A percentile compares a stretch with the other conserved stretches of the same genome.
phyloP scores from a whole-genome alignment of 169 alveolate species.

The Cryptosporidium meleagridis region DNA sequence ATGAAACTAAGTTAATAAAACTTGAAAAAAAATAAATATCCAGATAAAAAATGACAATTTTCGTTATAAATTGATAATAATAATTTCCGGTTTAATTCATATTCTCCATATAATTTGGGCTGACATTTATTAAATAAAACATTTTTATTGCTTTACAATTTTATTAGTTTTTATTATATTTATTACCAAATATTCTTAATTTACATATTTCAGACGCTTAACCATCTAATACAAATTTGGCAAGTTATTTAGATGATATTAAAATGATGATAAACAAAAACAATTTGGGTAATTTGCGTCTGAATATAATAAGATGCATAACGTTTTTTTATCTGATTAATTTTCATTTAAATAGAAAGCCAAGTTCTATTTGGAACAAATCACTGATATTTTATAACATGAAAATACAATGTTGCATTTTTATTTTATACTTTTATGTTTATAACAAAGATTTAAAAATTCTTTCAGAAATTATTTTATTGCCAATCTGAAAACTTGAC shows the following conservation, averaged over 20 bases:
- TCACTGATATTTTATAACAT: too few species aligned
- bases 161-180: too few species aligned
- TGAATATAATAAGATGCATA: conserved; percentile 51
- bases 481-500: not conserved
- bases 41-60: too few species aligned
- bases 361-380: not conserved
- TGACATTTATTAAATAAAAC: too few species aligned
- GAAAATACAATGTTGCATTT: too few species aligned
- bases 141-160: not conserved
- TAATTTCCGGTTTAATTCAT: not conserved
- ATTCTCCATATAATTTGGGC: not conserved
- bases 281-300: conserved; percentile 76
- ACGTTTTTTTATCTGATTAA: conserved; percentile 45
- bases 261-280: conserved; percentile 57
- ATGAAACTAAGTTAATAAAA: not conserved
- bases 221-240: not conserved
- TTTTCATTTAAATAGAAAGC: not conserved
- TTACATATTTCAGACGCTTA: not conserved
- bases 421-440: too few species aligned
- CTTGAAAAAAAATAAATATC: too few species aligned
- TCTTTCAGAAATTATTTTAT: too few species aligned
- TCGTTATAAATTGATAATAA: too few species aligned
- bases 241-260: not conserved
- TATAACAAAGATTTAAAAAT: too few species aligned
- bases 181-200: not conserved